A percentile compares a stretch with the other conserved stretches of the same genome.
Conservation (phyloP, 1,139 yeast genomes). For the Komagataea norvegica region DNA sequence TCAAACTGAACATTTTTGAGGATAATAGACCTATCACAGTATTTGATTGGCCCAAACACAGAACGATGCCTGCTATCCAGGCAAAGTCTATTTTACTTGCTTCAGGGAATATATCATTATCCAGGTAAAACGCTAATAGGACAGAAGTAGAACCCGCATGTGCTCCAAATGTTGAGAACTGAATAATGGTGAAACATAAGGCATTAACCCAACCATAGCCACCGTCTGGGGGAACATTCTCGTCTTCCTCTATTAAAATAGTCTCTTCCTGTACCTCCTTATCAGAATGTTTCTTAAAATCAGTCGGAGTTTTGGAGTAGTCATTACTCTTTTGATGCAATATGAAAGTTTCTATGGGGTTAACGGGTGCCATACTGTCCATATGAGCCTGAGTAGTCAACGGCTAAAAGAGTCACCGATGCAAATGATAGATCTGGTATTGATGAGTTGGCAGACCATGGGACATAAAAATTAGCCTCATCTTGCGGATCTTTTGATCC, state of each 20-base stretch:
- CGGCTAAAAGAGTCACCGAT: no score
- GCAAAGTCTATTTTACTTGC: constrained; percentile 59
- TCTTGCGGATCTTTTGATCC: no score
- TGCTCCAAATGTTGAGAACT: constrained; percentile 44
- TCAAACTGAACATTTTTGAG: constrained; percentile 34
- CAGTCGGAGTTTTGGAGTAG: no score
- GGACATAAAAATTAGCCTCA: no score
- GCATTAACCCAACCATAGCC: constrained; percentile 71
- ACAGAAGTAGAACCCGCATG: constrained; percentile 63
- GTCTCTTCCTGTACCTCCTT: no score
- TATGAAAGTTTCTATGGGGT: no score
- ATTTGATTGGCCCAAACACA: constrained; percentile 50
- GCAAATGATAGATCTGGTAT: no score
- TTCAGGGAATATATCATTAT: constrained; percentile 44
- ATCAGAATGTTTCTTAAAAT: no score
- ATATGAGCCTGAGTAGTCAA: no score
- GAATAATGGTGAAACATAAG: constrained; percentile 46
- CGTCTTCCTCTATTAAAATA: neutral
- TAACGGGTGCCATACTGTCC: no score
- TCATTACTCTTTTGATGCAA: no score
- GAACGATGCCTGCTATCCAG: constrained; percentile 59
- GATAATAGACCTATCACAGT: constrained; percentile 46
- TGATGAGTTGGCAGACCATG: no score
- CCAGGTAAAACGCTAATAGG: constrained; percentile 51
- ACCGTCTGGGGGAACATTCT: constrained; percentile 43